Evolutionary conservation across 2,329 filamentous ascomycete genomes (phyloP), one percentile per base, ranked within the genome.

Genomic region (Fusarium pseudonygamai): DNA sequence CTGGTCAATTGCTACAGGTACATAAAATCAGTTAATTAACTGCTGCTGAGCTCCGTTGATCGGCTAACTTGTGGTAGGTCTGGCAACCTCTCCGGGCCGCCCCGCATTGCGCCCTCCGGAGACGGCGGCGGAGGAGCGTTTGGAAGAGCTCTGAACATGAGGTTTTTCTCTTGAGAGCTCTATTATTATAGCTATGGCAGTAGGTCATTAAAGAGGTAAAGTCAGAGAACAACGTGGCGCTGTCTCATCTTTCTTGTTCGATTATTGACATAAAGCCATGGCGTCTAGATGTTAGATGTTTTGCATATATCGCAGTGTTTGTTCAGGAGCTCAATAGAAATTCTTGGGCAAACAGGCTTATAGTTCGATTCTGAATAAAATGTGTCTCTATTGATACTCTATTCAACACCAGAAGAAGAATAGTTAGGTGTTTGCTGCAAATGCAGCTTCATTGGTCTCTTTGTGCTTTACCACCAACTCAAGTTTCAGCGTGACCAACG

Each of bases 31-130:
- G 69, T 56, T 49, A 56, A 67, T 69, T 64, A 58, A 60, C 59
- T 60, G 46, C 61, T 64, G 28, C 49, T 61, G 63, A 42, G 73
- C 73, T 75, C 73, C 73, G 74, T 76, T 73, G 66, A 76, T 74
- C 74, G 74, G 74, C 74, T 73, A 67, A 67, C 64, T 65, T 36
- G 39, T 49, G 57, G 49, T 43, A 46, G 43, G 36, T 45, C 64
- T 60, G 69, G 45, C 49, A 56, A 60, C 57, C 53, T 34, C 22
- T 40, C 42, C 28, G 15, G 57, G n/a, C 43, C 43, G 59, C 72
- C 72, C 72, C 72, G 69, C 72, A 71, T 32, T 66, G 49, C 61
- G 56, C 66, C 65, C 72, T 74, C 72, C 72, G 69, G 69, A 64
- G 39, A 67, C 72, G 61, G 72, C 63, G 55, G n/a, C 60, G 39